Base-by-base conservation (phyloP, 2,329 filamentous ascomycete species). In the Sclerotinia glacialis region DNA sequence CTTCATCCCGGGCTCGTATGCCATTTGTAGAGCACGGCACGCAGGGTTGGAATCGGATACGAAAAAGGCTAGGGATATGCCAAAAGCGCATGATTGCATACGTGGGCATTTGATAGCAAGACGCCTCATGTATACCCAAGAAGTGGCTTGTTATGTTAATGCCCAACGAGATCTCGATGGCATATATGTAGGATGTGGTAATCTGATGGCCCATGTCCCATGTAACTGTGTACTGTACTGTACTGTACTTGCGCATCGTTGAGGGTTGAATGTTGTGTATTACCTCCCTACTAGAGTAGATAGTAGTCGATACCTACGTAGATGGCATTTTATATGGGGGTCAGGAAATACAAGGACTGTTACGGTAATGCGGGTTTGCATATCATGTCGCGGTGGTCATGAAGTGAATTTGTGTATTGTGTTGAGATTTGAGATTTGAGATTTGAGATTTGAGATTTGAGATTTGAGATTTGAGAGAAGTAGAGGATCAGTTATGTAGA, bases 81-180 rank as follows among this genome's bases (percentile, higher is more conserved):
- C 21, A 47, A 44, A 37, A 47, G 58, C 58, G 26, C 58, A 49
- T 61, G 58, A 49, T 61, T 61, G 58, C 46, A 55, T 61, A 61
- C 58, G 58, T 61, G 58, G 58, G 58, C 58, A 11, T 40, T 49
- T 61, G 9, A 61, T 26, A 61, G 6, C 58, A 50, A 60, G 58
- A 61, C 49, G 58, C 58, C 58, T 61, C 31, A 49, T 61, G 46
- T 31, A 47, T 47, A 61, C 58, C 58, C 58, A 49, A 61, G 37
- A 31, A 26, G 34, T 42, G 53, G 53, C 53, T 56, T 56, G 53
- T 26, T 61, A 44, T 56, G 53, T 26, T 61, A 44, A 26, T 61
- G 58, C 58, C 58, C 58, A 61, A 61, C 58, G 58, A 49, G 58
- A 40, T 40, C 28, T n/a, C 11, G 26, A 54, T 54, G 52, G 31